Conservation (phyloP, 257 asterid species). For the Scutellaria galericulata region DNA sequence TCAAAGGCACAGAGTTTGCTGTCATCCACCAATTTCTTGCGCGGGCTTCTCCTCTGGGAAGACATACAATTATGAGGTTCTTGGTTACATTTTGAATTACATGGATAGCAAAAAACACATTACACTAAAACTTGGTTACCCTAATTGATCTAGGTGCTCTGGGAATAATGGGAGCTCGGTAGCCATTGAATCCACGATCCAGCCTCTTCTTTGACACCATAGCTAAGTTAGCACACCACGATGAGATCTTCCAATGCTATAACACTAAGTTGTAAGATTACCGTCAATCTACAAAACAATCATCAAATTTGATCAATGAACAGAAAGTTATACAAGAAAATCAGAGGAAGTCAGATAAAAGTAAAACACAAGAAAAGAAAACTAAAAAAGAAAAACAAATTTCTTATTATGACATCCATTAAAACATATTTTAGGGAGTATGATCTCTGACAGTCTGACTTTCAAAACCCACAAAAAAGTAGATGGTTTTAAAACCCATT, state of each 20-base stretch:
- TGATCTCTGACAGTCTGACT: constrained; percentile 16
- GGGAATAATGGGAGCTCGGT: constrained; percentile 59
- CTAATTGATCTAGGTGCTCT: constrained; percentile 80
- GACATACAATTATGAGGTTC: constrained; percentile 32
- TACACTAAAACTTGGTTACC: constrained; percentile 48
- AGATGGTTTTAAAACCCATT: constrained; percentile 19
- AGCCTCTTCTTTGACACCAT: constrained; percentile 72
- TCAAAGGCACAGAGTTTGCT: constrained; percentile 83
- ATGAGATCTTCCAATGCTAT: constrained; percentile 42
- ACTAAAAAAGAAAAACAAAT: background rate
- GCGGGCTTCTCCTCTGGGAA: constrained; percentile 63
- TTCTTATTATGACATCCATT: constrained; percentile 11
- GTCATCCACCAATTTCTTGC: constrained; percentile 51
- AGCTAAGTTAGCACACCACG: constrained; percentile 53
- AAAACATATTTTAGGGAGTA: background rate
- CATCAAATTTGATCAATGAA: constrained; percentile 16
- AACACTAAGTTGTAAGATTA: constrained; percentile 14
- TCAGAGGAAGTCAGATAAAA: background rate
- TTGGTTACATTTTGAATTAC: constrained; percentile 26
- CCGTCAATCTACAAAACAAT: constrained; percentile 45
- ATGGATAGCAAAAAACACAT: constrained; percentile 17
- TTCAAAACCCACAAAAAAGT: background rate
- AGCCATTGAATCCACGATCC: constrained; percentile 53
- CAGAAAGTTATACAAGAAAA: background rate
- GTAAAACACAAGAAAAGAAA: background rate